Evolutionary conservation across 1,139 yeast species (phyloP).

Genomic region (Sugiyamaella xylanicola): DNA sequence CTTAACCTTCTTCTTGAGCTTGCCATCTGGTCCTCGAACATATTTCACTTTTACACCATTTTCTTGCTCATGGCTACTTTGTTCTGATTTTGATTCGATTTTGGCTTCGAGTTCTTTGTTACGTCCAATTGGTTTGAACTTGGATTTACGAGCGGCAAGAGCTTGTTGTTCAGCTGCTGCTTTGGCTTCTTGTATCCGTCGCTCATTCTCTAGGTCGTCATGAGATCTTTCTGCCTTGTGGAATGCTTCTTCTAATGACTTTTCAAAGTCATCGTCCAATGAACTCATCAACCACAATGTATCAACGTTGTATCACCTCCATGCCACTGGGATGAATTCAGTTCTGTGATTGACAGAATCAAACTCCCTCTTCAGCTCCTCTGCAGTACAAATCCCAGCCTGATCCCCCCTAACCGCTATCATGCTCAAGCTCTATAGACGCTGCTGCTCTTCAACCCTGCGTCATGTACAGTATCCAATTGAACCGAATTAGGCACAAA

Average conservation of each 20-base stretch:
- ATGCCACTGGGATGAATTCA: not conserved
- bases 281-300: slow-evolving; percentile 2
- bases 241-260: slow-evolving; percentile 14
- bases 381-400: no score
- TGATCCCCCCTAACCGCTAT: not conserved
- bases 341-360: not conserved
- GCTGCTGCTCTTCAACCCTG: not conserved
- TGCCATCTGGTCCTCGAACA: slow-evolving; percentile 17
- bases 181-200: not conserved
- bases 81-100: not conserved
- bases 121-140: slow-evolving; percentile 14
- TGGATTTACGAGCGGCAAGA: slow-evolving; percentile 6
- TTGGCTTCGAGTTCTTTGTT: not conserved
- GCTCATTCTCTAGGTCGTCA: not conserved
- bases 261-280: slow-evolving; percentile 10
- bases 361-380: no score
- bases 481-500: not conserved
- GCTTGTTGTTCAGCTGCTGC: slow-evolving; percentile 1
- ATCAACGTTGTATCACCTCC: not conserved
- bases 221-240: not conserved
- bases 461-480: not conserved
- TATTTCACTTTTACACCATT: slow-evolving; percentile 9
- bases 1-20: slow-evolving; percentile 11
- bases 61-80: not conserved
- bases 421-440: not conserved